A percentile compares a stretch with the other conserved stretches of the same genome.
These are phyloP conservation scores for Nitzschia inconspicua DNA, from an alignment of 108 stramenopile genomes.

Conservation along the genomic window DNA sequence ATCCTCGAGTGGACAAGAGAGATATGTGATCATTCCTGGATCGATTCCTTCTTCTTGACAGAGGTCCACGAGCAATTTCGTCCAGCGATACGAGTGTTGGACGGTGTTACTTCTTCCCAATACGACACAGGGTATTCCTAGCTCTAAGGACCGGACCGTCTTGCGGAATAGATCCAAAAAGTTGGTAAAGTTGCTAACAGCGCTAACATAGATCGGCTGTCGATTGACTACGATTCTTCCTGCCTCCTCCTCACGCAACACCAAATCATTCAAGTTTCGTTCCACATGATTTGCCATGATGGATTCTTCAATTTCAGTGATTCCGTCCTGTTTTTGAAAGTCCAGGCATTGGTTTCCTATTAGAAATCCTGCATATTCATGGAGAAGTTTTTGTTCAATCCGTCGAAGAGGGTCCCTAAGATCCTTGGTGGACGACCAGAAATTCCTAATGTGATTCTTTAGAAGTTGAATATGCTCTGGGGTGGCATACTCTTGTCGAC, in stretches of 20 bases:
- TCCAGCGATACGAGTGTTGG: constrained; percentile 83
- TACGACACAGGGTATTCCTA: constrained; percentile 78
- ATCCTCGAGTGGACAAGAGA: constrained; percentile 65
- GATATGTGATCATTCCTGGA: constrained; percentile 71
- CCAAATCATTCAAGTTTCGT: constrained; percentile 72
- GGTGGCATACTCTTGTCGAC: constrained; percentile 60
- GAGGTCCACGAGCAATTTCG: constrained; percentile 48
- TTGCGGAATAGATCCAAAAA: constrained; percentile 88
- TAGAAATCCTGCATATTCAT: constrained; percentile 56
- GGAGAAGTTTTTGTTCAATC: constrained; percentile 64
- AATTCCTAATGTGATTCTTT: constrained; percentile 56
- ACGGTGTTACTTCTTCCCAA: constrained; percentile 66
- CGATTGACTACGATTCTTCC: constrained; percentile 52
- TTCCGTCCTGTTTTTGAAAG: constrained; percentile 86
- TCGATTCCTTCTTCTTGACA: constrained; percentile 54
- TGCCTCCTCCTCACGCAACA: constrained; percentile 55
- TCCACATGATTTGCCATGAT: constrained; percentile 79
- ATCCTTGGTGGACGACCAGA: constrained; percentile 47
- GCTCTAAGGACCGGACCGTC: constrained; percentile 66
- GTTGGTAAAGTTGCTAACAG: constrained; percentile 85
- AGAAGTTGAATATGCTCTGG: constrained; percentile 53
- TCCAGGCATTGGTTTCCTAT: constrained; percentile 84
- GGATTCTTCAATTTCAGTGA: constrained; percentile 84
- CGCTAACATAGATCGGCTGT: constrained; percentile 63
- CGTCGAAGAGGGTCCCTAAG: constrained; percentile 50